Conservation (phyloP, 805 yeast genomes). For the Cyberlindnera japonica region DNA sequence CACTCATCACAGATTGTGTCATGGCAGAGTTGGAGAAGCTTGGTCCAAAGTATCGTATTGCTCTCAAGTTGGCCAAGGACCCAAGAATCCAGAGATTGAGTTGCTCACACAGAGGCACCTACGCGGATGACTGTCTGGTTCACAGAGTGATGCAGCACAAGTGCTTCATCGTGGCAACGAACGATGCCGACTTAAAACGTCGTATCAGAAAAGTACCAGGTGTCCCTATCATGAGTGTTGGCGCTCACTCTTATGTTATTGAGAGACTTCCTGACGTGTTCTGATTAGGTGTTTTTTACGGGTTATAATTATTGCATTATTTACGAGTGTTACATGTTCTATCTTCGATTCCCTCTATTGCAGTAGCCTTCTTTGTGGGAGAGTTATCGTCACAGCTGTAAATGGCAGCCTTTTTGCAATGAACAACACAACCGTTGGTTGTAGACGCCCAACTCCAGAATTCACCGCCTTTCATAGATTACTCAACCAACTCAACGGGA, state of each 20-base stretch:
- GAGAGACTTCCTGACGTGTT: constrained; percentile 96
- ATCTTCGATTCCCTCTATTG: no score
- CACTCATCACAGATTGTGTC: constrained; percentile 94
- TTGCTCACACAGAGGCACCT: constrained; percentile 92
- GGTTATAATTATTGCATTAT: constrained; percentile 6
- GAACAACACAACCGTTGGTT: constrained; percentile 1
- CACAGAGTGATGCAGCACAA: constrained; percentile 93
- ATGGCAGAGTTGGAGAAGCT: constrained; percentile 96
- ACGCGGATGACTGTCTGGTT: constrained; percentile 97
- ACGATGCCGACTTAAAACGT: constrained; percentile 94
- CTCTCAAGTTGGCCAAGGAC: constrained; percentile 87
- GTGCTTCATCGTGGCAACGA: constrained; percentile 95
- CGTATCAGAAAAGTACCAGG: constrained; percentile 96
- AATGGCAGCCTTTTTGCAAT: no score
- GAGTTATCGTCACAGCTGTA: no score
- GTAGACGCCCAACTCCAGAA: background rate
- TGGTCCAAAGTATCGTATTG: constrained; percentile 93
- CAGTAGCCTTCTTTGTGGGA: no score
- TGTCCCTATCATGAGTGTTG: constrained; percentile 95
- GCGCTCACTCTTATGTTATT: constrained; percentile 85
- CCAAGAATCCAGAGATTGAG: constrained; percentile 84
- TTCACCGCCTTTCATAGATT: background rate
- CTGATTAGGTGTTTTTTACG: constrained; percentile 24
- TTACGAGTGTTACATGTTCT: constrained; percentile 1
- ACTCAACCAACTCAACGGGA: background rate